Conservation (phyloP, 495 filamentous ascomycete genomes). For the Xylaria bambusicola region DNA sequence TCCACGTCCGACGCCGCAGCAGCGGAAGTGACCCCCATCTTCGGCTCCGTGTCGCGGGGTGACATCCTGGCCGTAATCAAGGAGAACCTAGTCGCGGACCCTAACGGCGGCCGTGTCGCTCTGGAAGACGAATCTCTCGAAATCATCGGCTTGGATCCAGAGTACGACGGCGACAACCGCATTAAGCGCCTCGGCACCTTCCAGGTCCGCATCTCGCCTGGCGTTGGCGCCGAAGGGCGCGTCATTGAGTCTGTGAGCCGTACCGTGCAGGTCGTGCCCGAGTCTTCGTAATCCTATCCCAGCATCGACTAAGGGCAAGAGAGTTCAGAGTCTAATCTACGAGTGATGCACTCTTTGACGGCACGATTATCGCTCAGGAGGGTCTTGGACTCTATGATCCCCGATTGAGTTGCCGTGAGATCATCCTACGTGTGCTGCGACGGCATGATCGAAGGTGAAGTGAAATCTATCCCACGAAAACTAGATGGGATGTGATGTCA, state of each 20-base stretch:
- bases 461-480: neutral
- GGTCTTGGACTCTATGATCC: too few relatives aligned
- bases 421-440: too few relatives aligned
- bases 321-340: too few relatives aligned
- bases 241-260: constrained; percentile 33
- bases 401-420: too few relatives aligned
- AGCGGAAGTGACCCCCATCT: constrained; percentile 29
- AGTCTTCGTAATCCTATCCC: constrained; percentile 16
- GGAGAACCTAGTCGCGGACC: constrained; percentile 29
- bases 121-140: constrained; percentile 36
- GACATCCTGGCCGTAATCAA: constrained; percentile 40
- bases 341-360: too few relatives aligned
- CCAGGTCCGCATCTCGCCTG: constrained; percentile 33
- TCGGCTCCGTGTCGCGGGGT: constrained; percentile 42
- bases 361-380: too few relatives aligned
- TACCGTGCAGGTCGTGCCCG: constrained; percentile 35
- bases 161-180: constrained; percentile 30
- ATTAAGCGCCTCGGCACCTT: constrained; percentile 45
- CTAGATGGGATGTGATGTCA: too few relatives aligned
- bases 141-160: constrained; percentile 34
- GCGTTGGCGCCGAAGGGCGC: constrained; percentile 6
- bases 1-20: constrained; percentile 14
- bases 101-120: constrained; percentile 33
- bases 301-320: too few relatives aligned
- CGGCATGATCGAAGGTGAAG: neutral